Evolutionary conservation across 345 rosid species (phyloP).

Genomic region (Pistacia atlantica): DNA sequence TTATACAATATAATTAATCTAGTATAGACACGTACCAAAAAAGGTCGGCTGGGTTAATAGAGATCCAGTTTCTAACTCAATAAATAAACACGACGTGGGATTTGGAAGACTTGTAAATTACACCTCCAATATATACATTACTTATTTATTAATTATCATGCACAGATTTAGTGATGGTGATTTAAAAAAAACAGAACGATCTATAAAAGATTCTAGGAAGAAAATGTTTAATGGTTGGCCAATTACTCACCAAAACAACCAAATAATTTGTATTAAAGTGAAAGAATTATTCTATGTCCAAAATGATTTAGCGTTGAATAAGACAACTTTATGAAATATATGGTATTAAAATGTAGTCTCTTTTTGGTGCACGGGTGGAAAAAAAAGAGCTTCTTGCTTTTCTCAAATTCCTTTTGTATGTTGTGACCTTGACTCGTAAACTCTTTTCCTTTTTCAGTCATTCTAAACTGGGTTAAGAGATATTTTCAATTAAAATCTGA

Average conservation of each 20-base stretch:
- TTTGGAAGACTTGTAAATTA: background rate
- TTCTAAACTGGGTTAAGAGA: background rate
- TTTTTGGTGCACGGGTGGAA: slow-evolving; percentile 9
- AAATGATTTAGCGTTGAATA: slow-evolving; percentile 16
- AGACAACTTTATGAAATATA: background rate
- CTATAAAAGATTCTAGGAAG: too few species aligned
- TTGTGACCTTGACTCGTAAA: too few species aligned
- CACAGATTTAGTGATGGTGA: too few species aligned
- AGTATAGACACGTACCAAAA: background rate
- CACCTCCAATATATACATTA: too few species aligned
- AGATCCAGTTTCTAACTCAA: background rate
- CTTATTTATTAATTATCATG: too few species aligned
- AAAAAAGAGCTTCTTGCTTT: background rate
- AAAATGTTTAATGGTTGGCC: background rate
- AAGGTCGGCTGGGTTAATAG: background rate
- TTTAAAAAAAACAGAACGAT: too few species aligned
- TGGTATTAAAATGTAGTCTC: background rate
- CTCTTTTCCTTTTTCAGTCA: background rate
- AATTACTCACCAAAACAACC: background rate
- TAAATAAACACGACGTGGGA: background rate
- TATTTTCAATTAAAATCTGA: too few species aligned
- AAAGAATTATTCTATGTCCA: background rate
- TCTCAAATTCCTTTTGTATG: slow-evolving; percentile 4
- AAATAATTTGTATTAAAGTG: background rate
- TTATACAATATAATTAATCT: background rate